Evolutionary conservation across 106 monocot genomes (phyloP).

Genomic region (Dendrobium catenatum): DNA sequence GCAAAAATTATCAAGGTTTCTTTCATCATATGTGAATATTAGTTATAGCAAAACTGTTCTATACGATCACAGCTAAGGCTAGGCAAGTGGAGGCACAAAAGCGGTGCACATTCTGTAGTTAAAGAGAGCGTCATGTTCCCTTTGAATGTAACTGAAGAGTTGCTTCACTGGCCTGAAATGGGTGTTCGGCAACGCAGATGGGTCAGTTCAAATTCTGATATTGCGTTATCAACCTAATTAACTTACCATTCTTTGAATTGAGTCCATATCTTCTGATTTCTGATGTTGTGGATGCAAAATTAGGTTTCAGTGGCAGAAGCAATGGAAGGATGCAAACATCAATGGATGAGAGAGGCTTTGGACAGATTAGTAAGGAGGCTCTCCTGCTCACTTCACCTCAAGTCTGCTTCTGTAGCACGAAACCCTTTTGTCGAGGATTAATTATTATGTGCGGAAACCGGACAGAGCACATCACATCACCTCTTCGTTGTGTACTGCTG

Average conservation of each 20-base stretch:
- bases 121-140: conserved; percentile 47
- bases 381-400: not conserved
- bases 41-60: not conserved
- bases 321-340: conserved; percentile 25
- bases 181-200: conserved; percentile 27
- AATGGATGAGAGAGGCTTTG: conserved; percentile 52
- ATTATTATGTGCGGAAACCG: no score
- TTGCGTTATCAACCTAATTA: no score
- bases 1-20: not conserved
- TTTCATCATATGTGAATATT: not conserved
- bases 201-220: conserved; percentile 13
- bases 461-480: no score
- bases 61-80: conserved; percentile 16
- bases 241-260: no score
- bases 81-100: conserved; percentile 43
- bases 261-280: not conserved
- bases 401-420: not conserved
- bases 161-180: conserved; percentile 41
- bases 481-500: no score
- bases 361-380: conserved; percentile 34
- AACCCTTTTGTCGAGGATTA: not conserved
- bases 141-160: conserved; percentile 37
- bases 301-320: conserved; percentile 35
- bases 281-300: not conserved
- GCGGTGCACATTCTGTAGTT: conserved; percentile 16